Conservation (phyloP, 2,329 filamentous ascomycete genomes). For the Colletotrichum costaricense region DNA sequence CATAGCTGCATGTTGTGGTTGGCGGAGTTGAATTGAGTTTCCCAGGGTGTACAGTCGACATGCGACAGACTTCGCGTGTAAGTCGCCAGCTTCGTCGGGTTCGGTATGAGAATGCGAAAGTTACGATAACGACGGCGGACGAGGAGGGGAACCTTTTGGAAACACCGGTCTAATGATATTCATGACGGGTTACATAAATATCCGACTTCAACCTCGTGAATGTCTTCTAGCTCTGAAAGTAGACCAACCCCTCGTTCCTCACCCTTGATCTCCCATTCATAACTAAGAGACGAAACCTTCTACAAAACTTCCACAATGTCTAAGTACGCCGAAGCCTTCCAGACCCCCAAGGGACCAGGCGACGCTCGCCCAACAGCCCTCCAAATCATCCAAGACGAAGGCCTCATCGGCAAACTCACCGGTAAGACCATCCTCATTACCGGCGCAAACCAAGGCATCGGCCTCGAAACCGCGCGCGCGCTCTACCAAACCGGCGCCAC, state of each 20-base stretch:
- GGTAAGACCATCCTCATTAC: slow-evolving; percentile 52
- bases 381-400: slow-evolving; percentile 32
- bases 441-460: slow-evolving; percentile 50
- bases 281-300: background rate
- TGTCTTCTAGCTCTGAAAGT: background rate
- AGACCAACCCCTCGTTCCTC: background rate
- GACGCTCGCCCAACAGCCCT: slow-evolving; percentile 36
- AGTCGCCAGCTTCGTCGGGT: background rate
- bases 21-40: background rate
- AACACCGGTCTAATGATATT: background rate
- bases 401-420: slow-evolving; percentile 30
- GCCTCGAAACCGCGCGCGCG: slow-evolving; percentile 51
- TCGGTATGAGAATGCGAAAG: background rate
- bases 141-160: background rate
- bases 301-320: background rate
- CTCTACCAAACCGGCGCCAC: slow-evolving; percentile 50
- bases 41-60: background rate
- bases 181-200: background rate
- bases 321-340: slow-evolving; percentile 1
- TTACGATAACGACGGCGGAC: background rate
- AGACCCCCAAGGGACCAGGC: slow-evolving; percentile 24
- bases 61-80: background rate
- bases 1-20: background rate
- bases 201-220: background rate
- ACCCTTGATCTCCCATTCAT: no score